Evolutionary conservation across 106 monocot genomes (phyloP), one percentile per base, ranked within the genome.

Genomic region (Alisma plantagoaquatica): DNA sequence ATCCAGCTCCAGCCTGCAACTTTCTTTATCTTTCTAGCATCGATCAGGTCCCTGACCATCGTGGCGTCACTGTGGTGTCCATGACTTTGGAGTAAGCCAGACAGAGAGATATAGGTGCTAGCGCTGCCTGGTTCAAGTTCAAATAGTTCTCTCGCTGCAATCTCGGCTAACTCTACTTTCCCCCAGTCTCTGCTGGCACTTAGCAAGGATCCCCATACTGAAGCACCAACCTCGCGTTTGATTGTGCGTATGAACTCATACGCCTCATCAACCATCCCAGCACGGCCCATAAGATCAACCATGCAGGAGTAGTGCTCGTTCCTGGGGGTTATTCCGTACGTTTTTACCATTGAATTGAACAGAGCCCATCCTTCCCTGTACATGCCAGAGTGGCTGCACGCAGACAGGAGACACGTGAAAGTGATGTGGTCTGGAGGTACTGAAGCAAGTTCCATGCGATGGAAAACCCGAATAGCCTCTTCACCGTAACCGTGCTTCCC

Each of bases 261-360:
- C 3, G 81, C 81, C 28, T 76, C 54, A 0, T 23, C 17, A 16
- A 73, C 50, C 59, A 55, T 48, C 10, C 81, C 72, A 0, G 68
- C 64, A 10, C 81, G 81, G 3, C 81, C 75, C 23, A 81, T 53
- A 9, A 76, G 41, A 61, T 81, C 81, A 19, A 81, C 72, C 52
- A 81, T 54, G 55, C 76, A 81, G 46, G 68, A 56, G 41, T 55
- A 69, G 38, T 81, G 81, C 64, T 81, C 81, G 8, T 57, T 48
- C 27, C 56, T 41, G 4, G 60, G 23, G 2, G 30, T 17, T 19
- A 81, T 56, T 20, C 17, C 27, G 24, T 76, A 72, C 17, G 31
- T 44, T 3, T 45, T 29, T 0, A 9, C 7, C 68, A 81, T 81
- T 46, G 46, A 31, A 15, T 51, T 25, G 23, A 76, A 81, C 23